phyloP scores from a whole-genome alignment of 83 land plant genomes.

The Picea abies region DNA sequence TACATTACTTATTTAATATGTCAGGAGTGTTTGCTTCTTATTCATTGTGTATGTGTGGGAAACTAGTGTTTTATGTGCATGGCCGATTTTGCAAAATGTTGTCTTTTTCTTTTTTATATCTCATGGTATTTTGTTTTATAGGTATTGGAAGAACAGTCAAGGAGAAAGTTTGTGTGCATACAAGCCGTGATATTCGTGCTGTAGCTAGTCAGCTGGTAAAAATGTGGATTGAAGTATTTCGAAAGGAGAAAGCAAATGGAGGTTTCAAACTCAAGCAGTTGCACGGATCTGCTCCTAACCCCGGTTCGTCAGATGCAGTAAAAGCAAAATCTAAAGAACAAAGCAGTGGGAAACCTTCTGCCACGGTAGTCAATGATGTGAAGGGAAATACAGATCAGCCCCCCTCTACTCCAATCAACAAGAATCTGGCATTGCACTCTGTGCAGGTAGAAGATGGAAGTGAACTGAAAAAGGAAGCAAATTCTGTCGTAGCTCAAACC shows the following conservation, averaged over 20 bases:
- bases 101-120: not conserved
- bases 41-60: not conserved
- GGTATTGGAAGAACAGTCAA: slow-evolving; percentile 92
- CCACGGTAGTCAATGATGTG: slow-evolving; percentile 18
- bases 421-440: slow-evolving; percentile 24
- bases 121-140: slow-evolving; percentile 20
- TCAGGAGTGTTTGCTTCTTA: not conserved
- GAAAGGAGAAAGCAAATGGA: slow-evolving; percentile 83
- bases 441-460: slow-evolving; percentile 18
- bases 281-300: not conserved
- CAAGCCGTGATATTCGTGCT: slow-evolving; percentile 93
- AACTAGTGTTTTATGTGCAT: not conserved
- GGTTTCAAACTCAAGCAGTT: slow-evolving; percentile 38
- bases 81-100: not conserved
- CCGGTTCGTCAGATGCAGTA: slow-evolving; percentile 22
- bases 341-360: too few relatives aligned
- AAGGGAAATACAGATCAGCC: slow-evolving; percentile 34
- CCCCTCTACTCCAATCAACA: slow-evolving; percentile 21
- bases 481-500: slow-evolving; percentile 13
- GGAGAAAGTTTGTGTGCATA: slow-evolving; percentile 93
- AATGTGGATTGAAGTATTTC: slow-evolving; percentile 92
- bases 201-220: slow-evolving; percentile 92
- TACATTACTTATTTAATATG: too few relatives aligned
- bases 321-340: slow-evolving; percentile 44
- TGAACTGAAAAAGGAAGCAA: slow-evolving; percentile 30